A percentile compares a stretch with the other conserved stretches of the same genome.
phyloP scores from a whole-genome alignment of 495 filamentous ascomycete genomes.

The Hyaloscypha hepaticicola region DNA sequence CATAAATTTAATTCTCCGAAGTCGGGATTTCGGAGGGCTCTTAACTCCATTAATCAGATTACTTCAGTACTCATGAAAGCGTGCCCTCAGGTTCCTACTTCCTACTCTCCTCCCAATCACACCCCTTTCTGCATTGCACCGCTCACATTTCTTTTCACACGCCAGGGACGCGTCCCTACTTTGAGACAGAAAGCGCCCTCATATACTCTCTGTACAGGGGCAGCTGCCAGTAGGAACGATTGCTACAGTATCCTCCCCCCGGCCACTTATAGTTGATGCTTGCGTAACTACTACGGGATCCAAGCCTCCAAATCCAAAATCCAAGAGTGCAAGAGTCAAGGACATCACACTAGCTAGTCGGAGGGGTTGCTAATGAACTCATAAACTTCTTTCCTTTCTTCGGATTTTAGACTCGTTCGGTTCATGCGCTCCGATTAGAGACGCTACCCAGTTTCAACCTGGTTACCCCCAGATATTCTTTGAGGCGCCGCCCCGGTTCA shows the following conservation, averaged over 20 bases:
- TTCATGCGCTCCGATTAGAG: neutral
- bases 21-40: no score
- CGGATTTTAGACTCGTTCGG: neutral
- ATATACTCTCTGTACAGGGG: no score
- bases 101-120: no score
- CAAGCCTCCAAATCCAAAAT: neutral
- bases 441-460: neutral
- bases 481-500: slow-evolving; percentile 1
- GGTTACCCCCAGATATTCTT: neutral
- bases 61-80: no score
- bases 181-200: no score
- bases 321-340: no score
- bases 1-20: no score
- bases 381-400: neutral
- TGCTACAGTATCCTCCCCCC: neutral
- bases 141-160: no score
- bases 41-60: no score
- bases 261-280: neutral
- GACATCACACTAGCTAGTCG: neutral
- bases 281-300: neutral
- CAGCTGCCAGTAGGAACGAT: neutral
- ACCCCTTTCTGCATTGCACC: no score
- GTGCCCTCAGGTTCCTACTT: no score
- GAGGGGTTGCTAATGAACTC: neutral
- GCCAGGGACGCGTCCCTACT: no score